Evolutionary conservation across 108 stramenopile species (phyloP), one percentile per base, ranked within the genome.

Genomic region (Aureococcus anophagefferens): DNA sequence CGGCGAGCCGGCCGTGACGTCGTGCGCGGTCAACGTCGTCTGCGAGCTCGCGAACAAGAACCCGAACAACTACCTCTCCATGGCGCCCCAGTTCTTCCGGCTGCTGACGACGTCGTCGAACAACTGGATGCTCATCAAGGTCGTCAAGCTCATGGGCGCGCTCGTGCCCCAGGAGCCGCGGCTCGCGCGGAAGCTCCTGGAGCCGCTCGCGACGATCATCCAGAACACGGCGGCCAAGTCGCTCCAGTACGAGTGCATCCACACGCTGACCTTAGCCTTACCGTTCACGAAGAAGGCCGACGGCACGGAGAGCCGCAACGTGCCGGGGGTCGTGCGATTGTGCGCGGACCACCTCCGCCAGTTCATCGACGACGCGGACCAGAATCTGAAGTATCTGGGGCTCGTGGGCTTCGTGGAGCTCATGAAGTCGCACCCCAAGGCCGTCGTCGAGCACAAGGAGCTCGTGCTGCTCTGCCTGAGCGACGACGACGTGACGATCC

Each of bases 101-200:
- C 74, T 99, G 28, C 76, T 99, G 46, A 98, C 94, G 29, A 87
- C 87, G 59, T 89, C 89, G 15, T 86, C 86, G 72, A 99, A 99
- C 80, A 99, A 99, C 79, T 99, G 98, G 98, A 99, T 99, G 98
- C 86, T 99, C 40, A 99, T 99, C 84, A 99, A 99, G 85, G 94
- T 99, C 11, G 96, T 97, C 63, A 99, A 99, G 77, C 86, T 99
- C 34, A 71, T 99, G 71, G 94, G 94, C 30, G 84, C 91, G 25
- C 78, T 99, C 33, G 96, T 99, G 0, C 84, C 92, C 32, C 94
- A 98, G 80, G 98, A 99, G 79, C 98, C 98, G 17, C 79, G 98
- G 30, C 83, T 99, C 78, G 98, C 98, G 28, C 81, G 98, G 31
- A 99, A 99, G 78, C 79, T 99, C 32, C 83, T 99, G 59, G 98